A percentile compares a stretch with the other conserved stretches of the same genome.
Conservation (phyloP, 257 asterid genomes). For the Mitragyna speciosa region DNA sequence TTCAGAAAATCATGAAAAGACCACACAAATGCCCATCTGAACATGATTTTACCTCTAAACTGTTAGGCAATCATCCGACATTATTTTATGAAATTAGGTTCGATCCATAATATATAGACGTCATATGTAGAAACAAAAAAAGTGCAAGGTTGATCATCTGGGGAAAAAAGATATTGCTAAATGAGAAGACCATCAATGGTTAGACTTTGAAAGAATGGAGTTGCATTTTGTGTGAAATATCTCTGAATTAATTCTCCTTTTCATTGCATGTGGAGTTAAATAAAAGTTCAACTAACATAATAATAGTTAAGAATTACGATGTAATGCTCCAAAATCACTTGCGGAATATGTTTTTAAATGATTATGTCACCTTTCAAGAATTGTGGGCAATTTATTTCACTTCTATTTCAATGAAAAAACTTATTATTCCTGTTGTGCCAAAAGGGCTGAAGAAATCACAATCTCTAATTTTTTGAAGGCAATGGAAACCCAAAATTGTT, state of each 20-base stretch:
- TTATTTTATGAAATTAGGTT: background rate
- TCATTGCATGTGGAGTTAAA: background rate
- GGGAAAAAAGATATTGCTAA: background rate
- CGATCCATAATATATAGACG: background rate
- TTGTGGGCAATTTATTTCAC: too few relatives aligned
- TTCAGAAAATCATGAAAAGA: background rate
- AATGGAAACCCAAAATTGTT: too few relatives aligned
- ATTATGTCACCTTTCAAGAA: too few relatives aligned
- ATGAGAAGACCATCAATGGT: background rate
- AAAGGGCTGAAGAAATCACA: too few relatives aligned
- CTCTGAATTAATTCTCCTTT: background rate
- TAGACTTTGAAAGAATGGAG: background rate
- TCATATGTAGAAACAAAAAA: background rate
- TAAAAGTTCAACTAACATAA: background rate
- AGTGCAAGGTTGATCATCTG: background rate
- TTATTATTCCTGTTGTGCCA: too few relatives aligned
- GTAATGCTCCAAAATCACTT: too few relatives aligned
- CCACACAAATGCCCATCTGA: background rate
- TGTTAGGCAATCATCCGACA: background rate
- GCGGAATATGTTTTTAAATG: too few relatives aligned
- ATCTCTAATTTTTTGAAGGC: too few relatives aligned
- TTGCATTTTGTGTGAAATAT: background rate
- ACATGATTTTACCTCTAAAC: background rate
- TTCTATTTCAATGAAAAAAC: too few relatives aligned
- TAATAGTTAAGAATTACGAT: too few relatives aligned